A percentile compares a stretch with the other conserved stretches of the same genome.
These are phyloP conservation scores for Tricholoma bakamatsutake DNA, from an alignment of 768 basidiomycete species.

Conservation along the genomic window DNA sequence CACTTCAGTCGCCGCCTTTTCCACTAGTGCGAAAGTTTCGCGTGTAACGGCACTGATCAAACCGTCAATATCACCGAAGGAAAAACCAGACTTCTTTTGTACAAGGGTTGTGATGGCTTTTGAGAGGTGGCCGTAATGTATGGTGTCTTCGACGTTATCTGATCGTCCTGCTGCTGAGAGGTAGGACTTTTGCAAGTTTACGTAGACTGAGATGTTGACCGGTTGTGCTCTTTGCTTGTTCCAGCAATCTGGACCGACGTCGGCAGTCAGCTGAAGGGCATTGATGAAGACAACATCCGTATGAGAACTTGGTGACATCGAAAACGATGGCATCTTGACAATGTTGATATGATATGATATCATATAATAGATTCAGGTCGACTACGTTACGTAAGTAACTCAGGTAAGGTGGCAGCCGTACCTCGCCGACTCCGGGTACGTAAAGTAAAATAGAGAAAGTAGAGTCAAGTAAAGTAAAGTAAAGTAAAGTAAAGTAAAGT, in stretches of 20 bases:
- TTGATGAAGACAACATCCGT: slow-evolving; percentile 43
- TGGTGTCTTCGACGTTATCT: slow-evolving; percentile 49
- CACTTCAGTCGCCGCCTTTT: slow-evolving; percentile 29
- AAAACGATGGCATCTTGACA: not conserved
- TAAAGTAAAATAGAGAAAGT: too few relatives aligned
- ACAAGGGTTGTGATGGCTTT: slow-evolving; percentile 37
- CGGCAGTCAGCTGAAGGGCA: slow-evolving; percentile 33
- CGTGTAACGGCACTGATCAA: slow-evolving; percentile 31
- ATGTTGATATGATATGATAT: not conserved
- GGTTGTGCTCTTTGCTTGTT: slow-evolving; percentile 42
- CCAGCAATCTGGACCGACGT: slow-evolving; percentile 50
- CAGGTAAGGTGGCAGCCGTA: too few relatives aligned
- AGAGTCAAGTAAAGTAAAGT: too few relatives aligned
- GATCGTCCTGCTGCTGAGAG: slow-evolving; percentile 39
- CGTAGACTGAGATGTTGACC: slow-evolving; percentile 42
- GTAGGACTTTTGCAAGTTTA: slow-evolving; percentile 36
- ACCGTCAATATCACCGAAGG: slow-evolving; percentile 23
- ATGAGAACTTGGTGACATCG: not conserved
- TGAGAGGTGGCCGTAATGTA: slow-evolving; percentile 62
- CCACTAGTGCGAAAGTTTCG: slow-evolving; percentile 32
- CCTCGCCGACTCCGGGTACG: too few relatives aligned
- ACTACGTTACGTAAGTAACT: too few relatives aligned
- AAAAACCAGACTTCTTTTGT: slow-evolving; percentile 11
- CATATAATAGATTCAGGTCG: too few relatives aligned
- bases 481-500: too few relatives aligned